These are phyloP conservation scores for Neovahlkampfia damariscottae DNA, from an alignment of 78 protist species.

Conservation along the genomic window DNA sequence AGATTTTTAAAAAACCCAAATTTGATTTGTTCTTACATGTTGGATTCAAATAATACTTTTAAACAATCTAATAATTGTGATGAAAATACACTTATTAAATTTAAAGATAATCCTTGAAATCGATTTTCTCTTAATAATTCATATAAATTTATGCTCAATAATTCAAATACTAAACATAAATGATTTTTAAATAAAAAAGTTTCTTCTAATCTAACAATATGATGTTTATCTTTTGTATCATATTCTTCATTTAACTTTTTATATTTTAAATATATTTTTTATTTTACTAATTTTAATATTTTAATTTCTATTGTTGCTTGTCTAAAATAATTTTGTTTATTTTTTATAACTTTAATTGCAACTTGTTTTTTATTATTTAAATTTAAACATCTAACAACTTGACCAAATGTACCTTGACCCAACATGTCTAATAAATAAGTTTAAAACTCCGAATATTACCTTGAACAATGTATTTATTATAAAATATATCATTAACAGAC, in stretches of 20 bases:
- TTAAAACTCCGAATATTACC: too few relatives aligned
- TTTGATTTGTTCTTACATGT: not conserved
- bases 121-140: conserved; percentile 10
- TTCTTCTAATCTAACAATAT: not conserved
- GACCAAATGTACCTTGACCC: conserved; percentile 74
- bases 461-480: not conserved
- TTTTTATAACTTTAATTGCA: conserved; percentile 71
- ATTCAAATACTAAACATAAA: conserved; percentile 23
- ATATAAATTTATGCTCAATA: conserved; percentile 13
- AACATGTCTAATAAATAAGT: too few relatives aligned
- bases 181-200: conserved; percentile 6
- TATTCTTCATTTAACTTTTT: not conserved
- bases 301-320: conserved; percentile 54
- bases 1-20: not conserved
- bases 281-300: conserved; percentile 20
- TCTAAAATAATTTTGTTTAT: conserved; percentile 46
- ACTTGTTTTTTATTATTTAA: conserved; percentile 10
- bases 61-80: not conserved
- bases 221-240: not conserved
- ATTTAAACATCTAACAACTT: conserved; percentile 38
- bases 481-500: not conserved
- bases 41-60: not conserved
- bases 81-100: not conserved
- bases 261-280: not conserved
- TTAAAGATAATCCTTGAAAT: conserved; percentile 10